Evolutionary conservation across 257 asterid species (phyloP), one percentile per base, ranked within the genome.

Genomic region (Lithospermum erythrorhizon): DNA sequence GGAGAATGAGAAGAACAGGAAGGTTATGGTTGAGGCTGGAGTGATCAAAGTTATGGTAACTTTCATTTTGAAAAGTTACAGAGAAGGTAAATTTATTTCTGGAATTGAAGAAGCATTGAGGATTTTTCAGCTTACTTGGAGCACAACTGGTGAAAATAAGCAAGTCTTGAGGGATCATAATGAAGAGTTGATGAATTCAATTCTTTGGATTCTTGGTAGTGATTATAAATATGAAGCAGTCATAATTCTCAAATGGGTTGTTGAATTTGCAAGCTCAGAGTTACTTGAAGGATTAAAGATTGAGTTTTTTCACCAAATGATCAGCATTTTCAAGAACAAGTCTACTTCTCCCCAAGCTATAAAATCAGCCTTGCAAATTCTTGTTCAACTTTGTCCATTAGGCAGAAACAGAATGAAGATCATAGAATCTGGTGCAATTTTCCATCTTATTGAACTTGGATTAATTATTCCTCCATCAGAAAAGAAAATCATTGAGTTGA

Each of bases 1-100:
- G 14, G 95, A 86, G 54, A 69, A 70, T 6, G 90, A 84, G 21
- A 67, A 53, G 70, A 84, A 88, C 54, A 75, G 57, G 55, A 76
- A 73, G 62, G 65, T 75, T 72, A 74, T 91, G 83, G 79, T 70
- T 13, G 98, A 84, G 62, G 73, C 73, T 4, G 98, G 94, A 0
- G 81, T 73, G 6, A 70, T 72, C 0, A 84, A 70, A 41, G 77
- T 86, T 0, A 70, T 89, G 81, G 58, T 86, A 35, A 35, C 6
- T 1, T 78, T 78, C 32, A 49, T 84, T 2, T 0, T 82, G 23
- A 81, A 67, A 58, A 56, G 79, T 9, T 81, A 66, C 35, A 70
- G 61, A 51, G 84, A 76, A 37, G 75, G 69, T 10, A 59, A 59
- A 18, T 41, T 24, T 5, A 48, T 32, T 2, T 9, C 41, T 11